Percentiles rank a stretch among this genome's conserved stretches.
Evolutionary conservation across 2,329 filamentous ascomycete species (phyloP).

Genomic region (Penicillium decumbens): DNA sequence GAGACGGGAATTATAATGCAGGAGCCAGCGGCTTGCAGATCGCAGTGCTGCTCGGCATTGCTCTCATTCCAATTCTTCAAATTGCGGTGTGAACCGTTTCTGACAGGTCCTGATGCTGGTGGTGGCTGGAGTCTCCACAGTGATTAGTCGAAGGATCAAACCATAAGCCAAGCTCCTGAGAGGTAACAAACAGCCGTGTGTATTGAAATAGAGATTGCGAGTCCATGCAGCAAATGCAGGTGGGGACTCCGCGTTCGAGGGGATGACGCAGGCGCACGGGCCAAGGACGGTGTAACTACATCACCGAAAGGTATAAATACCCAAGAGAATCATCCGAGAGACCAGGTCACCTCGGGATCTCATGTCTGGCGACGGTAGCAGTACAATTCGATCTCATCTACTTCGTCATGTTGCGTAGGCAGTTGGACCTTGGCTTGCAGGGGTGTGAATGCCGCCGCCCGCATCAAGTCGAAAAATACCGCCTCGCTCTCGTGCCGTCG

Average conservation of each 20-base stretch:
- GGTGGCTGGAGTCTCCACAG: background rate
- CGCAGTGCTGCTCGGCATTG: background rate
- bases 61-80: constrained; percentile 2
- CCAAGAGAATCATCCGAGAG: background rate
- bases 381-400: constrained; percentile 38
- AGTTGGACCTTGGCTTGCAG: constrained; percentile 33
- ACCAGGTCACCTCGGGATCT: background rate
- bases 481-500: constrained; percentile 62
- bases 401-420: constrained; percentile 35
- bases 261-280: background rate
- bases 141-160: background rate
- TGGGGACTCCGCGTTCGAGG: background rate
- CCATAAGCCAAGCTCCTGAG: background rate
- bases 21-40: constrained; percentile 4
- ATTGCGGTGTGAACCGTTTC: constrained; percentile 10
- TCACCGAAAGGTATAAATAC: background rate
- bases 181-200: background rate
- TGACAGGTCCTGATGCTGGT: background rate
- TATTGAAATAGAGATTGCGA: background rate
- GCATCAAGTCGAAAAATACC: constrained; percentile 61
- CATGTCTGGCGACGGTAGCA: constrained; percentile 25
- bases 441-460: constrained; percentile 33
- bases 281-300: background rate
- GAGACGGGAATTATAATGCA: constrained; percentile 1
- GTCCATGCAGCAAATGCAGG: background rate